phyloP scores from a whole-genome alignment of 208 protist genomes.

The Leishmania turanica region DNA sequence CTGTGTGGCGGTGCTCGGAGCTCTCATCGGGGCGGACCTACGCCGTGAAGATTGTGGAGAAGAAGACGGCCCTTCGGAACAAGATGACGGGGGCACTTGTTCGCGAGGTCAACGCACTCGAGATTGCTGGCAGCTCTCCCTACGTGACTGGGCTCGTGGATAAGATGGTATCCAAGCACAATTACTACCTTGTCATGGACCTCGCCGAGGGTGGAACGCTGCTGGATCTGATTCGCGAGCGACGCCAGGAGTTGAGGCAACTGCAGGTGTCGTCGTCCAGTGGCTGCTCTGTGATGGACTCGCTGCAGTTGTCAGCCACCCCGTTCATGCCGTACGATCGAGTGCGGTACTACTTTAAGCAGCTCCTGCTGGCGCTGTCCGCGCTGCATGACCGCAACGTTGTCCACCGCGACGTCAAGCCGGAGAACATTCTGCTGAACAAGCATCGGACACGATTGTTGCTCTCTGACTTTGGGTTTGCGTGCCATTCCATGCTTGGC shows the following conservation, averaged over 20 bases:
- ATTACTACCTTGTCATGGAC: slow-evolving; percentile 87
- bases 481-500: slow-evolving; percentile 57
- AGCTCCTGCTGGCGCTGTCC: slow-evolving; percentile 69
- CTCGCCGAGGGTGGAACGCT: slow-evolving; percentile 79
- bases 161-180: slow-evolving; percentile 70
- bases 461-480: slow-evolving; percentile 91
- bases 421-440: slow-evolving; percentile 86
- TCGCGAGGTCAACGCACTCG: slow-evolving; percentile 77
- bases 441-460: slow-evolving; percentile 50
- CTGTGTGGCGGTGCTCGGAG: slow-evolving; percentile 74
- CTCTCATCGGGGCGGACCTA: slow-evolving; percentile 39
- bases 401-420: slow-evolving; percentile 90
- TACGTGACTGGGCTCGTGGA: slow-evolving; percentile 74
- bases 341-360: slow-evolving; percentile 44
- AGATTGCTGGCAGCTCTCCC: slow-evolving; percentile 42
- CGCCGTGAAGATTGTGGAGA: slow-evolving; percentile 78
- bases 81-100: slow-evolving; percentile 66
- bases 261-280: slow-evolving; percentile 16
- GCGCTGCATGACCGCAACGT: slow-evolving; percentile 70
- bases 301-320: slow-evolving; percentile 5
- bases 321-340: slow-evolving; percentile 32
- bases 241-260: slow-evolving; percentile 26
- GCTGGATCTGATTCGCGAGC: slow-evolving; percentile 55
- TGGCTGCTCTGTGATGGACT: slow-evolving; percentile 10
- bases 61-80: slow-evolving; percentile 37